A percentile compares a stretch with the other conserved stretches of the same genome.
These are phyloP conservation scores for Linum usitatissimum DNA, from an alignment of 345 rosid genomes.

Conservation along the genomic window DNA sequence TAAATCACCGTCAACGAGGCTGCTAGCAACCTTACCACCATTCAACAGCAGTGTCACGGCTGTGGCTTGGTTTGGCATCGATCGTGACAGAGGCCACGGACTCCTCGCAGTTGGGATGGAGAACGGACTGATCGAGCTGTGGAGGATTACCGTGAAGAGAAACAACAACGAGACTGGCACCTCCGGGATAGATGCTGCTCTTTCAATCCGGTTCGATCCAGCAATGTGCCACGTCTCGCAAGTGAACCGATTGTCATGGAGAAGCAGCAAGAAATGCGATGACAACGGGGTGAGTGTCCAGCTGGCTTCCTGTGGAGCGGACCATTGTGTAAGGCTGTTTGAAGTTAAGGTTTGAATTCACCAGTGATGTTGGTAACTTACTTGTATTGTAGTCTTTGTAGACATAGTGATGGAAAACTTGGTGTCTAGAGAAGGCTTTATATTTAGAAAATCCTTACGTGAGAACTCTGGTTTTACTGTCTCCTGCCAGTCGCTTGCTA, in stretches of 20 bases:
- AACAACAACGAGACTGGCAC: conserved; percentile 13
- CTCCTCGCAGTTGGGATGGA: conserved; percentile 78
- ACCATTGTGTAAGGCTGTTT: conserved; percentile 72
- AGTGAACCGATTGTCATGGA: conserved; percentile 71
- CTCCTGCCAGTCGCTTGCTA: too few relatives aligned
- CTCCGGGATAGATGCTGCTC: conserved; percentile 25
- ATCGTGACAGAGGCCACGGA: conserved; percentile 39
- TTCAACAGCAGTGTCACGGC: conserved; percentile 78
- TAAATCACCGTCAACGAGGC: conserved; percentile 34
- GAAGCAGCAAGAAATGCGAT: conserved; percentile 27
- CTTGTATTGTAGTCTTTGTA: too few relatives aligned
- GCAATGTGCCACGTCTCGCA: conserved; percentile 70
- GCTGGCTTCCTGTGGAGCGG: conserved; percentile 80
- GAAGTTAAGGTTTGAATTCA: conserved; percentile 24
- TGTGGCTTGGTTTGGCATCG: conserved; percentile 68
- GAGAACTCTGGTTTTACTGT: too few relatives aligned
- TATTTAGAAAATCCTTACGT: too few relatives aligned
- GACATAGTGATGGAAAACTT: too few relatives aligned
- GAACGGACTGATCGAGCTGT: conserved; percentile 59
- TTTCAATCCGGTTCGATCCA: conserved; percentile 35
- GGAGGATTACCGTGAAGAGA: conserved; percentile 32
- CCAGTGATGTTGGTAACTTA: too few relatives aligned
- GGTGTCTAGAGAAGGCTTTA: too few relatives aligned
- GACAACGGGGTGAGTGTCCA: conserved; percentile 20
- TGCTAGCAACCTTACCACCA: conserved; percentile 41